Evolutionary conservation across 202 grass and related monocot species (phyloP), one percentile per base, ranked within the genome.

Genomic region (Saccharum hybrid): DNA sequence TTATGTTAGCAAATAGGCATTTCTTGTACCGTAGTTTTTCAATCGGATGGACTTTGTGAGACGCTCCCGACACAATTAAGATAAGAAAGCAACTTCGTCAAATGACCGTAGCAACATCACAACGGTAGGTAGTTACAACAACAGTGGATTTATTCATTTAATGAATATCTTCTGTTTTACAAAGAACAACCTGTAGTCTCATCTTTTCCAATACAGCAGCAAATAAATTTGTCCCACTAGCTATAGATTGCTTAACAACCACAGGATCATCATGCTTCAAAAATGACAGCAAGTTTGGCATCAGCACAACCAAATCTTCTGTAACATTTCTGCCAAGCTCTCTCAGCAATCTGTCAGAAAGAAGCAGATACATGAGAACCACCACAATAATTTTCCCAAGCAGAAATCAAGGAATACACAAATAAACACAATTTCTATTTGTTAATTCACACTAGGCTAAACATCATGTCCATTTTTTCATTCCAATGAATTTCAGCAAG

Each of bases 201-300:
- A 99, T 96, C 90, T 96, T 88, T 90, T 99, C 86, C 86, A 99
- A 96, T 91, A 99, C 93, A 99, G 91, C 88, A 80, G 88, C 91
- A 96, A 96, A 89, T 81, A 99, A 97, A 92, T 85, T 87, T 90
- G 91, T 88, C 79, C 97, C 97, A 90, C 90, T 96, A 96, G 97
- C 91, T 91, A 99, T 92, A 81, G 97, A 94, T 91, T 94, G 88
- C 78, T 90, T 96, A 88, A 94, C 86, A 91, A 96, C 88, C 36
- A 65, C 73, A 69, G 81, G 86, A 86, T 96, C 91, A 12, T 83
- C 88, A 51, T 96, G 93, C 89, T 86, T 93, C 66, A 96, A 87
- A 92, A 91, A 90, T 46, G 93, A 96, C 71, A 99, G 86, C 84
- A 99, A 87, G 68, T 91, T 99, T 96, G 97, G 97, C 88, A 99